A percentile compares a stretch with the other conserved stretches of the same genome.
phyloP scores from a whole-genome alignment of 2,329 filamentous ascomycete species.

The Xylaria sp. region DNA sequence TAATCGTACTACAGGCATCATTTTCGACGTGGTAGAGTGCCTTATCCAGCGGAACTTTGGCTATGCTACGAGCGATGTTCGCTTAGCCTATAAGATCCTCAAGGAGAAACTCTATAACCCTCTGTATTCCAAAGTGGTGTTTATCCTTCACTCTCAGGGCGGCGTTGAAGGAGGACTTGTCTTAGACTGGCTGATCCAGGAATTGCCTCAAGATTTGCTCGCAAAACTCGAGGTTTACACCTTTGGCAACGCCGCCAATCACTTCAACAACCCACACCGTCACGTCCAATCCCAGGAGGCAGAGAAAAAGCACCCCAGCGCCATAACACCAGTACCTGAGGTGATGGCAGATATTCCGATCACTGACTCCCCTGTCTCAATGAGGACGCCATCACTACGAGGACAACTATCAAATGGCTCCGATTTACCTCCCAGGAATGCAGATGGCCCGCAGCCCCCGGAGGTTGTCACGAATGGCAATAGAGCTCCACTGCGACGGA shows the following conservation, averaged over 20 bases:
- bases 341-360: conserved; percentile 52
- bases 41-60: conserved; percentile 79
- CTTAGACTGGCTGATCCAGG: conserved; percentile 80
- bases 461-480: conserved; percentile 46
- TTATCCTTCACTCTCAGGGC: conserved; percentile 82
- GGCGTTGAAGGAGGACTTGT: conserved; percentile 78
- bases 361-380: conserved; percentile 47
- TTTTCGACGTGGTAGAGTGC: conserved; percentile 83
- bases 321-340: conserved; percentile 49
- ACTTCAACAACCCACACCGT: conserved; percentile 81
- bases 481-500: conserved; percentile 22
- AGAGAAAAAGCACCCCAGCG: conserved; percentile 51
- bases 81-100: conserved; percentile 69
- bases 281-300: conserved; percentile 58
- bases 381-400: conserved; percentile 34
- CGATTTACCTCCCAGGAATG: conserved; percentile 21
- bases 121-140: conserved; percentile 73
- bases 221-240: conserved; percentile 80
- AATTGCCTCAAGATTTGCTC: conserved; percentile 73
- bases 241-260: conserved; percentile 81
- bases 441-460: conserved; percentile 49
- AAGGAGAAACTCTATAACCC: conserved; percentile 72
- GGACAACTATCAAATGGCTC: conserved; percentile 36
- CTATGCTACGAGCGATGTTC: conserved; percentile 76
- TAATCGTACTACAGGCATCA: conserved; percentile 77